A percentile compares a stretch with the other conserved stretches of the same genome.
Conservation (phyloP, 2,329 filamentous ascomycete species). For the Penicillium sp. region DNA sequence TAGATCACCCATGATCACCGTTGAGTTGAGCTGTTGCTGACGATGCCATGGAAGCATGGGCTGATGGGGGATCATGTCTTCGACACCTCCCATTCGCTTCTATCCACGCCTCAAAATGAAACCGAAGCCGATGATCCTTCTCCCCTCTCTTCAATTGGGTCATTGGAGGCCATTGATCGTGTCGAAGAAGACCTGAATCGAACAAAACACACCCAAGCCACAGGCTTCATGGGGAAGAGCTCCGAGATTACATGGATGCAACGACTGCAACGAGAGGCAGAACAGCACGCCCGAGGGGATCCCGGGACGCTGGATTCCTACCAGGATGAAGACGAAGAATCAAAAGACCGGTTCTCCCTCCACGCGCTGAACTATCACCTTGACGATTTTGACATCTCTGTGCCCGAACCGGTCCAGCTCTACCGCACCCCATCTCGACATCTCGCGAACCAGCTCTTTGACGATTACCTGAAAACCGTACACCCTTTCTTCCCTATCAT, state of each 20-base stretch:
- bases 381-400: slow-evolving; percentile 44
- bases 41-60: slow-evolving; percentile 21
- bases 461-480: slow-evolving; percentile 37
- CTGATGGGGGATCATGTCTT: slow-evolving; percentile 18
- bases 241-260: slow-evolving; percentile 49
- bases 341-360: slow-evolving; percentile 31
- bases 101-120: slow-evolving; percentile 32
- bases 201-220: slow-evolving; percentile 35
- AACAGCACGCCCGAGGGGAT: slow-evolving; percentile 31
- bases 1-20: too few species aligned
- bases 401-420: slow-evolving; percentile 41
- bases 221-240: slow-evolving; percentile 47
- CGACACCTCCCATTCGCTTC: slow-evolving; percentile 24
- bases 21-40: slow-evolving; percentile 7
- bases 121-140: slow-evolving; percentile 28
- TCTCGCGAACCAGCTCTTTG: slow-evolving; percentile 36
- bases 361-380: slow-evolving; percentile 42
- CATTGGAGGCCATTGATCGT: slow-evolving; percentile 45
- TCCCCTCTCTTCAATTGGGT: slow-evolving; percentile 40
- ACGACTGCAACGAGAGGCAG: slow-evolving; percentile 39
- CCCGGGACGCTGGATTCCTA: slow-evolving; percentile 27
- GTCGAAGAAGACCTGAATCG: slow-evolving; percentile 46
- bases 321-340: slow-evolving; percentile 17
- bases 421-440: slow-evolving; percentile 42
- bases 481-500: slow-evolving; percentile 43